Percentiles rank a stretch among this genome's conserved stretches.
These are phyloP conservation scores for Ophiostoma ips DNA, from an alignment of 2,329 filamentous ascomycete species.

Conservation along the genomic window DNA sequence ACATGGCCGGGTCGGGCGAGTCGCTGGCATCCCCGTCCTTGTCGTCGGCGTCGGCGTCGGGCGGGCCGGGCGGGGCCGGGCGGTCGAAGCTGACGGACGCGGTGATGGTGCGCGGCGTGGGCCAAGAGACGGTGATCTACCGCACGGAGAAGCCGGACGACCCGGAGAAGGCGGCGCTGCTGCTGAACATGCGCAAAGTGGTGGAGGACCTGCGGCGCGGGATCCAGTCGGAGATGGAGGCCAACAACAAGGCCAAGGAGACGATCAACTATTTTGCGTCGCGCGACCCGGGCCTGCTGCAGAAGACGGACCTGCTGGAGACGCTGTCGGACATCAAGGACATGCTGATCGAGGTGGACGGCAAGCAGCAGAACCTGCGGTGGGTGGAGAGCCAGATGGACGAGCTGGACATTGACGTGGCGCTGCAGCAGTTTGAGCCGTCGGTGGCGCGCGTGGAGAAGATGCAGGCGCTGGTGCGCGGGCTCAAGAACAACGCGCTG, in stretches of 20 bases:
- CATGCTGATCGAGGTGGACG: slow-evolving; percentile 88
- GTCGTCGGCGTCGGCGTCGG: slow-evolving; percentile 14
- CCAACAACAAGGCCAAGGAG: slow-evolving; percentile 70
- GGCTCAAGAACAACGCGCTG: slow-evolving; percentile 70
- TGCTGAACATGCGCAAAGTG: slow-evolving; percentile 84
- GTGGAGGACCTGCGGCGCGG: slow-evolving; percentile 83
- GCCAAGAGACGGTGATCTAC: slow-evolving; percentile 87
- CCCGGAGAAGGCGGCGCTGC: slow-evolving; percentile 62
- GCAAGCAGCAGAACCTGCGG: slow-evolving; percentile 87
- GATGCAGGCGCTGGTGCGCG: slow-evolving; percentile 62
- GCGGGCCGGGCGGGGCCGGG: slow-evolving; percentile 1
- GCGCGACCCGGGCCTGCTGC: slow-evolving; percentile 60
- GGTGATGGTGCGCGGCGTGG: slow-evolving; percentile 75
- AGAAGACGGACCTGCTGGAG: slow-evolving; percentile 69
- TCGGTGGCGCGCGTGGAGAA: slow-evolving; percentile 77
- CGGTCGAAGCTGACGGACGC: slow-evolving; percentile 64
- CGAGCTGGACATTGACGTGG: slow-evolving; percentile 90
- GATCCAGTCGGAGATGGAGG: slow-evolving; percentile 73
- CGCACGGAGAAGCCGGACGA: slow-evolving; percentile 71
- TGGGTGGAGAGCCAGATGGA: slow-evolving; percentile 96
- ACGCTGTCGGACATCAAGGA: slow-evolving; percentile 67
- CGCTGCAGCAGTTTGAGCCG: slow-evolving; percentile 74
- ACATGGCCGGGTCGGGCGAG: slow-evolving; percentile 58
- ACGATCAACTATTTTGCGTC: slow-evolving; percentile 77
- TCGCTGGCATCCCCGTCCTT: slow-evolving; percentile 24